Evolutionary conservation across 1,284 basidiomycete genomes (phyloP).

Genomic region (Boletus semigastroideus): DNA sequence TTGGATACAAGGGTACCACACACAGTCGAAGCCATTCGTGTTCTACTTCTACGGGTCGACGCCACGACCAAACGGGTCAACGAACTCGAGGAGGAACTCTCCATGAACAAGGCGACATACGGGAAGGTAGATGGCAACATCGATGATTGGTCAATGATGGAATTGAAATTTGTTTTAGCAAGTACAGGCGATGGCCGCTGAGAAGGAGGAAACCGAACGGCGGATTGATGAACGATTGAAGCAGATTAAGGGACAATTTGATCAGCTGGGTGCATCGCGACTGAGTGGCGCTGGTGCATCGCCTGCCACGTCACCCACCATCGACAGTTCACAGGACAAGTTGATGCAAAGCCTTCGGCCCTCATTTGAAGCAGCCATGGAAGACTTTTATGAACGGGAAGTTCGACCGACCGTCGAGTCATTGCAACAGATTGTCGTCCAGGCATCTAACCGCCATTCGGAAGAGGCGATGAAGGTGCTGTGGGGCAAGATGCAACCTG

Average conservation of each 20-base stretch:
- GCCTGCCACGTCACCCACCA: neutral
- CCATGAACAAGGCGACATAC: conserved; percentile 16
- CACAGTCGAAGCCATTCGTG: conserved; percentile 27
- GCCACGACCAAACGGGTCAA: conserved; percentile 22
- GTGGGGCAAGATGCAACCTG: conserved; percentile 31
- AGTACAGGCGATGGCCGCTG: conserved; percentile 15
- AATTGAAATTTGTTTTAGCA: conserved; percentile 17
- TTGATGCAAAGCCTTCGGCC: conserved; percentile 24
- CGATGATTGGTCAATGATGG: neutral
- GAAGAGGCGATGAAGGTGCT: conserved; percentile 24
- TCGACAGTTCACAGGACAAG: conserved; percentile 5
- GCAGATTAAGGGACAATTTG: conserved; percentile 21
- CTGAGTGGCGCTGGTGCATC: neutral
- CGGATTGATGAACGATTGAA: conserved; percentile 16
- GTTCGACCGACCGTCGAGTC: conserved; percentile 18
- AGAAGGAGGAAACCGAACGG: conserved; percentile 13
- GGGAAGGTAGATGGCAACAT: conserved; percentile 16
- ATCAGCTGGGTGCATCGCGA: conserved; percentile 15
- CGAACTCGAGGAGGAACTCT: conserved; percentile 25
- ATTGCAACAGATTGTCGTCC: conserved; percentile 11
- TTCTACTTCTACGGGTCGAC: conserved; percentile 27
- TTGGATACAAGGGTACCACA: conserved; percentile 25
- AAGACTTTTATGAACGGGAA: conserved; percentile 26
- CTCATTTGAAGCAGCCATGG: conserved; percentile 15
- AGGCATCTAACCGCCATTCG: conserved; percentile 23